Evolutionary conservation across 257 asterid species (phyloP).

Genomic region (Thymus mandschuricus): DNA sequence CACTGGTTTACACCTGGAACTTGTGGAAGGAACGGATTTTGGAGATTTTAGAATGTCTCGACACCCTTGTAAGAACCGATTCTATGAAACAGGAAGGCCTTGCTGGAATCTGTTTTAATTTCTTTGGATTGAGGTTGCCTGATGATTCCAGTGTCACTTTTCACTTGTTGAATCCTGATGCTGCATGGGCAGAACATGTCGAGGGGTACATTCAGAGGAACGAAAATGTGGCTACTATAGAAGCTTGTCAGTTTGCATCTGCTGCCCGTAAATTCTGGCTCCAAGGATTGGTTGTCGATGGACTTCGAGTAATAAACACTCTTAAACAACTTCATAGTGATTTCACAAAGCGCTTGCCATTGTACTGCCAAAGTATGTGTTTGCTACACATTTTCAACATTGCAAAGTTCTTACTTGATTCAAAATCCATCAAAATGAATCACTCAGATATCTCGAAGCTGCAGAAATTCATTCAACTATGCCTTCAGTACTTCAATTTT

Average conservation of each 20-base stretch:
- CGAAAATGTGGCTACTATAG: slow-evolving; percentile 29
- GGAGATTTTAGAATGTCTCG: slow-evolving; percentile 40
- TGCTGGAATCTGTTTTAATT: slow-evolving; percentile 40
- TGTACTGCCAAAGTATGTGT: slow-evolving; percentile 35
- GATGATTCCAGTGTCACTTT: slow-evolving; percentile 25
- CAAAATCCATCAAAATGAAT: slow-evolving; percentile 17
- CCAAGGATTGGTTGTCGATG: slow-evolving; percentile 38
- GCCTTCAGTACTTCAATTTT: slow-evolving; percentile 30
- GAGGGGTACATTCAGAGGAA: slow-evolving; percentile 27
- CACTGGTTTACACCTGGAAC: slow-evolving; percentile 50
- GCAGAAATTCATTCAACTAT: slow-evolving; percentile 20
- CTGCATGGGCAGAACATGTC: slow-evolving; percentile 49
- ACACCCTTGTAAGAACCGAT: slow-evolving; percentile 28
- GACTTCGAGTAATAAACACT: slow-evolving; percentile 46
- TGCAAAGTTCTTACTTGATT: slow-evolving; percentile 30
- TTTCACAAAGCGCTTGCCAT: slow-evolving; percentile 29
- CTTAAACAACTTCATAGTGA: slow-evolving; percentile 42
- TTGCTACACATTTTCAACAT: slow-evolving; percentile 40
- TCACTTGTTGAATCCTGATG: slow-evolving; percentile 46
- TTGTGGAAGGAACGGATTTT: slow-evolving; percentile 35
- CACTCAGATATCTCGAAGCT: slow-evolving; percentile 28
- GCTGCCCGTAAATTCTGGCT: slow-evolving; percentile 49
- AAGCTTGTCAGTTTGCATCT: slow-evolving; percentile 40
- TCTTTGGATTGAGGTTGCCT: slow-evolving; percentile 53
- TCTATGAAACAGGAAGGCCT: slow-evolving; percentile 12